A percentile compares a stretch with the other conserved stretches of the same genome.
Conservation (phyloP, 306 rosid species). For the Castanea sativa region DNA sequence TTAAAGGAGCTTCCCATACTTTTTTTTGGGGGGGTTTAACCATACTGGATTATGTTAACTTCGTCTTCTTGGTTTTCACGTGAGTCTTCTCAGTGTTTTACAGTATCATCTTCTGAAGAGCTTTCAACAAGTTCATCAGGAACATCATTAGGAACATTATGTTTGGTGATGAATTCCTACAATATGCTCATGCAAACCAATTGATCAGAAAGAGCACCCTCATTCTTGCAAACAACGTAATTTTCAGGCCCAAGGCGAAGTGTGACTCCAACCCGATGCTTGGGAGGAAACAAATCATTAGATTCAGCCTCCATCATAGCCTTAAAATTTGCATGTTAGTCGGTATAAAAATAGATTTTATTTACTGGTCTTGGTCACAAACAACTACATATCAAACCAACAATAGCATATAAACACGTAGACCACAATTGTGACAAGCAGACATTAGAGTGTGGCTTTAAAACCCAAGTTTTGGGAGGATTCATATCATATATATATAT, state of each 20-base stretch:
- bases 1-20: neutral
- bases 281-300: slow-evolving; percentile 28
- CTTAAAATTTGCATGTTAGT: slow-evolving; percentile 13
- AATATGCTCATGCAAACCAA: slow-evolving; percentile 66
- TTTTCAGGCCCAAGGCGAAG: slow-evolving; percentile 62
- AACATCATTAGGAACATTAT: slow-evolving; percentile 76
- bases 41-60: slow-evolving; percentile 38
- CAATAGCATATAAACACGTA: neutral
- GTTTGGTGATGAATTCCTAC: slow-evolving; percentile 82
- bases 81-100: slow-evolving; percentile 47
- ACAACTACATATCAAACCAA: neutral
- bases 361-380: neutral
- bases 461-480: too few relatives aligned
- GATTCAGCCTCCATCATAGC: slow-evolving; percentile 40
- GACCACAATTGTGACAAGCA: neutral
- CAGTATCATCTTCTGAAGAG: slow-evolving; percentile 63
- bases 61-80: slow-evolving; percentile 65
- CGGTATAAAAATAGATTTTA: neutral
- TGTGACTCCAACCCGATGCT: slow-evolving; percentile 46
- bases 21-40: neutral
- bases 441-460: too few relatives aligned
- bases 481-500: too few relatives aligned
- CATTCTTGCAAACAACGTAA: slow-evolving; percentile 34
- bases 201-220: slow-evolving; percentile 63
- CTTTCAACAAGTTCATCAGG: slow-evolving; percentile 72